A percentile compares a stretch with the other conserved stretches of the same genome.
Conservation (phyloP, 331 rosid species). For the Saraca asoca region DNA sequence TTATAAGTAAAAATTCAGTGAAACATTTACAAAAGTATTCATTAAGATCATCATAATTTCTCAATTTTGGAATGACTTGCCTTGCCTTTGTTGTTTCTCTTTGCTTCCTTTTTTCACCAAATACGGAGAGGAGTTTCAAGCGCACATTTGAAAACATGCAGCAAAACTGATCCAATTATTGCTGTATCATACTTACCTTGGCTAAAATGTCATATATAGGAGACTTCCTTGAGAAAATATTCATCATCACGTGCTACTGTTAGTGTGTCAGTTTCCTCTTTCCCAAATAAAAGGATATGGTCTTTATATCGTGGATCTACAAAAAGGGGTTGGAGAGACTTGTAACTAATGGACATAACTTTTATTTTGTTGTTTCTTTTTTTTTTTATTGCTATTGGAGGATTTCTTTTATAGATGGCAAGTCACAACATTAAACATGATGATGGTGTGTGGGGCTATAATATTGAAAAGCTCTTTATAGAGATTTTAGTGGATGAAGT, state of each 20-base stretch:
- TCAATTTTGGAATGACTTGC: constrained; percentile 59
- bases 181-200: constrained; percentile 38
- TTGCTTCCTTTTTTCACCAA: constrained; percentile 55
- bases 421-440: too few species aligned
- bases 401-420: too few species aligned
- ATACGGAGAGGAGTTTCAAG: constrained; percentile 14
- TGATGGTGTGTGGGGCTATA: too few species aligned
- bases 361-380: too few species aligned
- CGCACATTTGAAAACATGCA: not conserved
- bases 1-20: constrained; percentile 5
- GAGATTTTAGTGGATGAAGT: too few species aligned
- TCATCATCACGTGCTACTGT: constrained; percentile 47
- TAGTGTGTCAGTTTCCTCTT: too few species aligned
- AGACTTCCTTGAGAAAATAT: constrained; percentile 46
- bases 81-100: constrained; percentile 59
- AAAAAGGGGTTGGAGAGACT: too few species aligned
- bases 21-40: constrained; percentile 79
- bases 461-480: too few species aligned
- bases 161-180: not conserved
- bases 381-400: too few species aligned
- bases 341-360: too few species aligned
- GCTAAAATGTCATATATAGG: constrained; percentile 54
- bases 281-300: too few species aligned
- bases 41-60: constrained; percentile 40
- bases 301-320: too few species aligned